phyloP scores from a whole-genome alignment of 768 basidiomycete species.

The Lactarius pseudohatsudake region DNA sequence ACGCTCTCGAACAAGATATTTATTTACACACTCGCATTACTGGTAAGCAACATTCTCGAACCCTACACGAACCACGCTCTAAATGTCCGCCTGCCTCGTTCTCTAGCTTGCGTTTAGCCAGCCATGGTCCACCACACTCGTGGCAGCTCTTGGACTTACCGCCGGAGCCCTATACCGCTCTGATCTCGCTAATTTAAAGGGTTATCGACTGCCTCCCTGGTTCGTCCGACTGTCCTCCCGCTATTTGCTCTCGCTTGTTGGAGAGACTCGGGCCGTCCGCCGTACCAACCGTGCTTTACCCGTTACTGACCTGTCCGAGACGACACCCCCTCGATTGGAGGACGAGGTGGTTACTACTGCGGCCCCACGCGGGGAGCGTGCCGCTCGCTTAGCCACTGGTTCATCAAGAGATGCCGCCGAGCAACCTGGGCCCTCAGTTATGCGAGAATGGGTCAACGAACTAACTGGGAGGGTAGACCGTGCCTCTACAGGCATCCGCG shows the following conservation, averaged over 20 bases:
- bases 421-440: constrained; percentile 44
- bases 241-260: constrained; percentile 66
- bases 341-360: constrained; percentile 70
- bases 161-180: constrained; percentile 81
- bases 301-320: constrained; percentile 8
- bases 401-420: constrained; percentile 7
- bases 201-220: constrained; percentile 69
- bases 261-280: constrained; percentile 71
- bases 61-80: background rate
- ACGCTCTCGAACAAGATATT: constrained; percentile 75
- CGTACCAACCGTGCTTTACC: constrained; percentile 23
- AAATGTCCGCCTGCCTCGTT: background rate
- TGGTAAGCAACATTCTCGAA: constrained; percentile 46
- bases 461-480: constrained; percentile 64
- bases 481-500: constrained; percentile 56
- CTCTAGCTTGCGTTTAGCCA: constrained; percentile 66
- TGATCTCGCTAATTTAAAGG: constrained; percentile 74
- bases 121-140: constrained; percentile 62
- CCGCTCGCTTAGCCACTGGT: constrained; percentile 26
- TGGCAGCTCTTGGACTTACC: constrained; percentile 63
- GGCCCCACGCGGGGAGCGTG: constrained; percentile 32
- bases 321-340: constrained; percentile 36
- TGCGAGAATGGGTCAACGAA: constrained; percentile 80
- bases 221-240: constrained; percentile 55
- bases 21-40: constrained; percentile 66